Conservation (phyloP, 169 alveolate genomes). For the Plasmodium relictum region DNA sequence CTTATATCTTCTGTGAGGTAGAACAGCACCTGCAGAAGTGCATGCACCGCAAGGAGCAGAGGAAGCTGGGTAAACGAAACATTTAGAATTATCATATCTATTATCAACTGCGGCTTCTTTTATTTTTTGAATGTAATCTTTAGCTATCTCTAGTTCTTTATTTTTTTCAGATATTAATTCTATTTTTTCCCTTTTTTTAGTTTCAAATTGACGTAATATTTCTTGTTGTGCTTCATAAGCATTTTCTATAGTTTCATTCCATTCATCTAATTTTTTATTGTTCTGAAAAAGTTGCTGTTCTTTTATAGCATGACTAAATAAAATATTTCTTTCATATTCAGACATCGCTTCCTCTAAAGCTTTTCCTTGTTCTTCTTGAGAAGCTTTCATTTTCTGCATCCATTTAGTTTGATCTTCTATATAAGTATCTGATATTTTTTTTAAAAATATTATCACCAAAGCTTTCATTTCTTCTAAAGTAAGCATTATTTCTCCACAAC, state of each 20-base stretch:
- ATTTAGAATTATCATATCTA: slow-evolving; percentile 83
- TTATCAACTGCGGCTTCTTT: slow-evolving; percentile 78
- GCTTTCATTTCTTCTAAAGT: slow-evolving; percentile 85
- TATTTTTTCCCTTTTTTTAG: slow-evolving; percentile 32
- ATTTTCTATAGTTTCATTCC: slow-evolving; percentile 50
- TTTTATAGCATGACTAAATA: slow-evolving; percentile 55
- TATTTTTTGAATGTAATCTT: slow-evolving; percentile 76
- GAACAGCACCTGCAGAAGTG: slow-evolving; percentile 91
- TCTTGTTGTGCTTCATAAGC: slow-evolving; percentile 76
- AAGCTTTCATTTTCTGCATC: slow-evolving; percentile 49
- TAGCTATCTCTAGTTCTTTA: slow-evolving; percentile 75
- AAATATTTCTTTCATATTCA: slow-evolving; percentile 59
- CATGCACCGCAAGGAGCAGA: slow-evolving; percentile 90
- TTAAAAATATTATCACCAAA: slow-evolving; percentile 87
- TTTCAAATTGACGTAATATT: slow-evolving; percentile 66
- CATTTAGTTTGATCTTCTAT: slow-evolving; percentile 69
- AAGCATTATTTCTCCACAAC: slow-evolving; percentile 81
- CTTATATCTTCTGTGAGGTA: slow-evolving; percentile 84
- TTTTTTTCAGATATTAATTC: slow-evolving; percentile 60
- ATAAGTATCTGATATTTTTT: slow-evolving; percentile 85
- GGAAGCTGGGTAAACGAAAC: slow-evolving; percentile 90
- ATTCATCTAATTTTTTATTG: slow-evolving; percentile 45
- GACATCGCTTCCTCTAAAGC: slow-evolving; percentile 74
- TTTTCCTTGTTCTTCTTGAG: slow-evolving; percentile 73
- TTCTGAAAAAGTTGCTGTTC: slow-evolving; percentile 67